Evolutionary conservation across 2,329 filamentous ascomycete genomes (phyloP).

Genomic region (Seiridium unicorne): DNA sequence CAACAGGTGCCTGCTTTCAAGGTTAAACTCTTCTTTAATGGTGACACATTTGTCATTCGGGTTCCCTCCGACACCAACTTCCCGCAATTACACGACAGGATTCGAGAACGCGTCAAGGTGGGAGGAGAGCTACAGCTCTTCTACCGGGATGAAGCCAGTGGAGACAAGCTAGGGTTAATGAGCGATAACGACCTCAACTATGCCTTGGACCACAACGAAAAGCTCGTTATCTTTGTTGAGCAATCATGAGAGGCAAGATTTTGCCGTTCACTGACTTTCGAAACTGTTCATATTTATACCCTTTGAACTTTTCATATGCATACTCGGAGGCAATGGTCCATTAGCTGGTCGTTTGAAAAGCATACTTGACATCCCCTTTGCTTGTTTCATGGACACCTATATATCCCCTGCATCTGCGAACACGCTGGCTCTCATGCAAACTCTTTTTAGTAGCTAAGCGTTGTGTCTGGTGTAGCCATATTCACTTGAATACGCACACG

Average conservation of each 20-base stretch:
- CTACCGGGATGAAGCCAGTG: slow-evolving; percentile 82
- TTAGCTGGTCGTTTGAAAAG: not conserved
- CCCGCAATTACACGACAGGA: slow-evolving; percentile 76
- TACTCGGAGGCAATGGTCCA: not conserved
- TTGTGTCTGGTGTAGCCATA: not conserved
- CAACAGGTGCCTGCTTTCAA: slow-evolving; percentile 65
- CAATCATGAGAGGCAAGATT: slow-evolving; percentile 30
- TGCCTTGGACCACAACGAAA: slow-evolving; percentile 81
- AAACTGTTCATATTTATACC: slow-evolving; percentile 11
- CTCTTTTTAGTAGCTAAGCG: not conserved
- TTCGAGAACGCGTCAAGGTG: slow-evolving; percentile 80
- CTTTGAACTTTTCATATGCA: slow-evolving; percentile 1
- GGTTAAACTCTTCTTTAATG: slow-evolving; percentile 91
- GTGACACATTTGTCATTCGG: slow-evolving; percentile 87
- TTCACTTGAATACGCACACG: not conserved
- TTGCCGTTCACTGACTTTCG: not conserved
- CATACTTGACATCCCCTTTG: not conserved
- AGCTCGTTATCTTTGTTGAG: slow-evolving; percentile 76
- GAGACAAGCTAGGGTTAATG: slow-evolving; percentile 70
- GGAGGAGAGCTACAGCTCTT: slow-evolving; percentile 68
- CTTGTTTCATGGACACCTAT: not conserved
- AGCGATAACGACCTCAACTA: slow-evolving; percentile 79
- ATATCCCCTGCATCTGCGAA: not conserved
- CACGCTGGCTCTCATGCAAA: not conserved
- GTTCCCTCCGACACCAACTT: slow-evolving; percentile 80